Percentiles rank a stretch among this genome's conserved stretches.
Conservation (phyloP, 768 basidiomycete genomes). For the Phaeotremella fagi region DNA sequence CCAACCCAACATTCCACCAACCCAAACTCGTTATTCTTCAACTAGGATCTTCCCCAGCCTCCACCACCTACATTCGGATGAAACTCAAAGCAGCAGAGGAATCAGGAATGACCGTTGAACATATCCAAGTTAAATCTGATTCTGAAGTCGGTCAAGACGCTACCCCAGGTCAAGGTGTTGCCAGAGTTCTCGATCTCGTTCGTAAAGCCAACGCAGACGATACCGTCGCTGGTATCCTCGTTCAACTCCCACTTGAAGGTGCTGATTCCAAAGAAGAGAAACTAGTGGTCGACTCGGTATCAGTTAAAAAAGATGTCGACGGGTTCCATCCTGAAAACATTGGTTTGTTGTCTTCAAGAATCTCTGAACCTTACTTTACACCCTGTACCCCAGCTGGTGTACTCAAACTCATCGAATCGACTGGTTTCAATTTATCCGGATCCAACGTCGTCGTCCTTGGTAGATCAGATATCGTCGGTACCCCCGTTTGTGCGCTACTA, state of each 20-base stretch:
- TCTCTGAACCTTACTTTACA: constrained; percentile 78
- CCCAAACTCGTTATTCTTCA: constrained; percentile 82
- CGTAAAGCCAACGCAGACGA: constrained; percentile 78
- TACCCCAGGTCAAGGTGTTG: constrained; percentile 51
- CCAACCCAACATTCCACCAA: constrained; percentile 82
- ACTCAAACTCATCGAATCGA: constrained; percentile 80
- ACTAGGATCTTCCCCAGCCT: constrained; percentile 87
- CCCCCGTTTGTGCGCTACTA: constrained; percentile 85
- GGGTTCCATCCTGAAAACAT: constrained; percentile 99
- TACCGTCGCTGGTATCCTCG: constrained; percentile 77
- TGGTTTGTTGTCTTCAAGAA: constrained; percentile 85
- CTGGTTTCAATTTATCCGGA: constrained; percentile 71
- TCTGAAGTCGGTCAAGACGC: constrained; percentile 29
- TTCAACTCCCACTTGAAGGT: constrained; percentile 88
- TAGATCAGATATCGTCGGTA: constrained; percentile 96
- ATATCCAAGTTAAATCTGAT: constrained; percentile 56
- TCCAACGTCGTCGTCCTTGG: constrained; percentile 87
- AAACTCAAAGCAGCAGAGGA: constrained; percentile 93
- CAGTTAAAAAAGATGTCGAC: constrained; percentile 92
- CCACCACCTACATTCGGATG: constrained; percentile 90
- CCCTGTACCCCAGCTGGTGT: constrained; percentile 96
- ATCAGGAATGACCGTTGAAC: constrained; percentile 80
- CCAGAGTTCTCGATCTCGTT: constrained; percentile 71
- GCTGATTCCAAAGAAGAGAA: constrained; percentile 78
- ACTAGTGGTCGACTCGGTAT: constrained; percentile 87